phyloP scores from a whole-genome alignment of 257 asterid genomes.

The Solanum virginianum region DNA sequence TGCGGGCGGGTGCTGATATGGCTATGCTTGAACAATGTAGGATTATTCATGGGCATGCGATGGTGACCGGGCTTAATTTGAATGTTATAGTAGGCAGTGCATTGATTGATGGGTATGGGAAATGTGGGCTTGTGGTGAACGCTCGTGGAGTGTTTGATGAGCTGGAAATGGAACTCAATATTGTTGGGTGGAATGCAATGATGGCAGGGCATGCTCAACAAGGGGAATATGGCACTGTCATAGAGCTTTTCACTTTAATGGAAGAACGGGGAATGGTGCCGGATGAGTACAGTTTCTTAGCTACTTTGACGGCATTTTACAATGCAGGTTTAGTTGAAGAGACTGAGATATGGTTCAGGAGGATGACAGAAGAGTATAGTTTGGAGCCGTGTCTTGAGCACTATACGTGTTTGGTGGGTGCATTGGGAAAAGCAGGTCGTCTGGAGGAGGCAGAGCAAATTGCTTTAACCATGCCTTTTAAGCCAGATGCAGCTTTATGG shows the following conservation, averaged over 20 bases:
- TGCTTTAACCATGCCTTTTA: constrained; percentile 48
- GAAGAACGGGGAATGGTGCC: constrained; percentile 33
- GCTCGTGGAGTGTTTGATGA: constrained; percentile 52
- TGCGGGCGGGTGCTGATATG: constrained; percentile 43
- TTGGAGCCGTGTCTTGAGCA: constrained; percentile 62
- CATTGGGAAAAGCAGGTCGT: constrained; percentile 46
- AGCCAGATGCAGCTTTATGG: constrained; percentile 85
- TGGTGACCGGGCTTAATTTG: constrained; percentile 35
- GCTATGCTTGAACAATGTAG: constrained; percentile 76
- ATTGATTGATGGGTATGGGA: constrained; percentile 73
- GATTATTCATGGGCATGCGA: constrained; percentile 56
- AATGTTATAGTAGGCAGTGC: constrained; percentile 41
- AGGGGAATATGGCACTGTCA: constrained; percentile 25
- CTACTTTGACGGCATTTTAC: constrained; percentile 41
- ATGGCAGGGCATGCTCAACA: constrained; percentile 78
- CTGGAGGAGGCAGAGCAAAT: constrained; percentile 62
- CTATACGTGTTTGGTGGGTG: constrained; percentile 62
- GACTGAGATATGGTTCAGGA: constrained; percentile 47
- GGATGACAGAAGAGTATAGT: constrained; percentile 30
- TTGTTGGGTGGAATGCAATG: constrained; percentile 57
- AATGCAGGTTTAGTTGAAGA: constrained; percentile 47
- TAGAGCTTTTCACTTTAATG: constrained; percentile 37
- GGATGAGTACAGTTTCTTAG: constrained; percentile 59
- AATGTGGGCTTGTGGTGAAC: constrained; percentile 52
- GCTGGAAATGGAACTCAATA: constrained; percentile 13